Conservation (phyloP, 352 stramenopile genomes). For the Aphanomyces invadans region DNA sequence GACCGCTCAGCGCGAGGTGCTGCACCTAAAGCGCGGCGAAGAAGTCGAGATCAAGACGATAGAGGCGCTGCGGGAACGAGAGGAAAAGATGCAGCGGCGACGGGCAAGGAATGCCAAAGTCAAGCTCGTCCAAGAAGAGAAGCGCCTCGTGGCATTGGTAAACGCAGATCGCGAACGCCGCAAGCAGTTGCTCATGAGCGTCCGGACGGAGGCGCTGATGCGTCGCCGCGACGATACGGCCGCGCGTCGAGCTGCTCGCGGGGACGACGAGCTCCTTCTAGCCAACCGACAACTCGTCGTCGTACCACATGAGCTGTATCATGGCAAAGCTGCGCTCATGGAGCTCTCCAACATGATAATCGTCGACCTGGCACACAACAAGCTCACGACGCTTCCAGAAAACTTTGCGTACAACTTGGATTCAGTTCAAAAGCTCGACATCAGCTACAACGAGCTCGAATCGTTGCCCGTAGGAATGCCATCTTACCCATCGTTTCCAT, state of each 20-base stretch:
- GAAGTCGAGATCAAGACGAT: slow-evolving; percentile 47
- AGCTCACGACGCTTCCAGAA: slow-evolving; percentile 35
- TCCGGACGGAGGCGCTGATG: slow-evolving; percentile 46
- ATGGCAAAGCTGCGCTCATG: slow-evolving; percentile 43
- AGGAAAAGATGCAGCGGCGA: slow-evolving; percentile 52
- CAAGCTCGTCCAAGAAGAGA: slow-evolving; percentile 50
- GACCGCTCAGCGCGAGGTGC: slow-evolving; percentile 36
- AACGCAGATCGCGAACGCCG: slow-evolving; percentile 38
- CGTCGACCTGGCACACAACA: slow-evolving; percentile 52
- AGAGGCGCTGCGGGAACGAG: slow-evolving; percentile 49
- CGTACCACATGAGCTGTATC: slow-evolving; percentile 38
- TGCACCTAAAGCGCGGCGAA: slow-evolving; percentile 42
- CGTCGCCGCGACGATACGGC: slow-evolving; percentile 13
- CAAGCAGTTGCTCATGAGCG: slow-evolving; percentile 41
- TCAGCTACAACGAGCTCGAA: slow-evolving; percentile 48
- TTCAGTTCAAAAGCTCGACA: slow-evolving; percentile 42
- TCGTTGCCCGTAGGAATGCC: slow-evolving; percentile 32
- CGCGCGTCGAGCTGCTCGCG: slow-evolving; percentile 43
- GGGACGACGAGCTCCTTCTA: slow-evolving; percentile 45
- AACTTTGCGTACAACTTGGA: slow-evolving; percentile 55
- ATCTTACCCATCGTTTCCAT: no score
- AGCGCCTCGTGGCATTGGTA: slow-evolving; percentile 35
- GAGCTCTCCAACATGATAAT: slow-evolving; percentile 58
- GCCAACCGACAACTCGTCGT: slow-evolving; percentile 32
- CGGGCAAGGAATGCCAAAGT: slow-evolving; percentile 55